Evolutionary conservation across 257 asterid species (phyloP), one percentile per base, ranked within the genome.

Genomic region (Ballota nigra): DNA sequence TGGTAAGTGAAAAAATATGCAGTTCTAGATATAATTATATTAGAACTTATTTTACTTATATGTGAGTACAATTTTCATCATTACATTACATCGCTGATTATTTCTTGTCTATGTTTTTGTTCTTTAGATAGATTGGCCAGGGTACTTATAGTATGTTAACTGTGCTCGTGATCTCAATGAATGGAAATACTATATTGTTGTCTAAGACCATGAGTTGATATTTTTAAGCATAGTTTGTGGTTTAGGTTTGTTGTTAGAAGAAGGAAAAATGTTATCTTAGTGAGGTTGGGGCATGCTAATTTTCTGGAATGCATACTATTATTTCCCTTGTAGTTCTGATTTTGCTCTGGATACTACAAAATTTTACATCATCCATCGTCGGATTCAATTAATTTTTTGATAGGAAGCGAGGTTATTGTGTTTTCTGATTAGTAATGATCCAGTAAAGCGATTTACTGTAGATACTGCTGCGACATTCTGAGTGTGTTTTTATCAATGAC

Each of bases 401-500:
- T 59, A 43, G 71, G 80, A 5, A 19, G 53, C 19, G 51, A 24
- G 53, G 56, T 59, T 26, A 22, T 33, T 69, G 1, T 33, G 26
- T n/a, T n/a, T 61, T 20, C 57, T 34, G 33, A 64, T 74, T 12
- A 53, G 58, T 22, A 5, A 59, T 72, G 22, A 41, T 38, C 19
- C 61, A n/a, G n/a, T n/a, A n/a, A n/a, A n/a, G n/a, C n/a, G n/a
- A n/a, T n/a, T n/a, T n/a, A n/a, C 5, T 16, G 71, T 67, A 11
- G 64, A 16, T 41, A 43, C 58, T 77, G 69, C 70, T 16, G 56
- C n/a, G n/a, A n/a, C n/a, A n/a, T n/a, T n/a, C n/a, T n/a, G n/a
- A n/a, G n/a, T n/a, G n/a, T n/a, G n/a, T n/a, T 63, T 65, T 69
- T 23, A 10, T 63, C 53, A 47, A 33, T 59, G 61, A 26, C 33